phyloP scores from a whole-genome alignment of 441 rosid genomes.

The Populus tomentosa region DNA sequence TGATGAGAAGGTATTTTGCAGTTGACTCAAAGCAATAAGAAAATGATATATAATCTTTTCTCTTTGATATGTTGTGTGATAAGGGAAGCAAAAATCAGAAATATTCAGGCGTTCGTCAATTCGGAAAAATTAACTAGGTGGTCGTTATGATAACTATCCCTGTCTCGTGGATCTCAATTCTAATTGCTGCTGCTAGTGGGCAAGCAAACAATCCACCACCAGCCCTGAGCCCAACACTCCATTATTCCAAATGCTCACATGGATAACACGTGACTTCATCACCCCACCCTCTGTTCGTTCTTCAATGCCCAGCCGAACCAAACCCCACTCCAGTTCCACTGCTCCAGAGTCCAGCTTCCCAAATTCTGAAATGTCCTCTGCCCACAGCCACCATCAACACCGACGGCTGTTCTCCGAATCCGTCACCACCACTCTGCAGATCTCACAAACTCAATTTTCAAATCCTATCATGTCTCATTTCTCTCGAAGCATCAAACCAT shows the following conservation, averaged over 20 bases:
- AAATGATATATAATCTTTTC: not conserved
- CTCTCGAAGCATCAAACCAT: constrained; percentile 34
- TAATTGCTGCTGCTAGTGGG: too few relatives aligned
- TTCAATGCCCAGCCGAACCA: not conserved
- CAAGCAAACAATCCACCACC: too few relatives aligned
- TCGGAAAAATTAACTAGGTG: not conserved
- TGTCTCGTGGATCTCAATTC: too few relatives aligned
- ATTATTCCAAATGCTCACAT: too few relatives aligned
- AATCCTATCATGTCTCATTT: constrained; percentile 26
- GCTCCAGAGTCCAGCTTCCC: not conserved
- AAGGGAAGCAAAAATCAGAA: not conserved
- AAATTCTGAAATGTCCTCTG: constrained; percentile 28
- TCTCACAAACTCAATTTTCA: constrained; percentile 72
- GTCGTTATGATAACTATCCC: too few relatives aligned
- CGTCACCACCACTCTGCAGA: constrained; percentile 32
- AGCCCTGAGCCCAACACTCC: too few relatives aligned
- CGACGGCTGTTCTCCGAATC: not conserved
- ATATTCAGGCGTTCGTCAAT: not conserved
- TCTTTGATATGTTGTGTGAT: not conserved
- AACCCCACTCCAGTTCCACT: not conserved
- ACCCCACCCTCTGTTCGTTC: not conserved
- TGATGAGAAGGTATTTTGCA: not conserved
- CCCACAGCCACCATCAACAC: constrained; percentile 22
- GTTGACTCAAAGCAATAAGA: not conserved
- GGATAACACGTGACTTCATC: constrained; percentile 5